A percentile compares a stretch with the other conserved stretches of the same genome.
Conservation (phyloP, 2,329 filamentous ascomycete genomes). For the Alternaria burnsii region DNA sequence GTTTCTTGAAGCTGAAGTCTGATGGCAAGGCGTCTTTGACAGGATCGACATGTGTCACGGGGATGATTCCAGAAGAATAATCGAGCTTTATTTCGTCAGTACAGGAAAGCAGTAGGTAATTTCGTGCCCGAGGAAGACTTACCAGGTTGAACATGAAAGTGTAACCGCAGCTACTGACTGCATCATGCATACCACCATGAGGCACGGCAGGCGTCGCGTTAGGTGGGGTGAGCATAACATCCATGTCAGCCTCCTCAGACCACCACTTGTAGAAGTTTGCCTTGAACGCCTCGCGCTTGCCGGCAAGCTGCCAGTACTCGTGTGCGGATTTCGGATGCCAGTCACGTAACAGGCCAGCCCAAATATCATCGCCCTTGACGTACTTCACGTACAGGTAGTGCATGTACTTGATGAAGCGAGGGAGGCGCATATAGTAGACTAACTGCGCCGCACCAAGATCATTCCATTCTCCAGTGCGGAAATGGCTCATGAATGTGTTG, state of each 20-base stretch:
- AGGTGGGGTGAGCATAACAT: constrained; percentile 82
- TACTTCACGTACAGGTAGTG: constrained; percentile 93
- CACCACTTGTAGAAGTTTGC: constrained; percentile 86
- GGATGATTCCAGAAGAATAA: constrained; percentile 83
- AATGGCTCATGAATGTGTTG: constrained; percentile 78
- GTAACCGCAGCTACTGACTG: constrained; percentile 87
- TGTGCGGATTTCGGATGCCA: constrained; percentile 78
- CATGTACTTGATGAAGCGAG: constrained; percentile 78
- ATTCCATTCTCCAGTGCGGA: constrained; percentile 79
- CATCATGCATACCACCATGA: constrained; percentile 85
- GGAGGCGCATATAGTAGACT: constrained; percentile 75
- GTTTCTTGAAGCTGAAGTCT: constrained; percentile 66
- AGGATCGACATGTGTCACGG: constrained; percentile 84
- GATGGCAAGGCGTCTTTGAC: constrained; percentile 70
- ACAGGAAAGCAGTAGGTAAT: neutral
- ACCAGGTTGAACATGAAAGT: constrained; percentile 92
- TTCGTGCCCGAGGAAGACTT: constrained; percentile 45
- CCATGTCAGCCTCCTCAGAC: constrained; percentile 71
- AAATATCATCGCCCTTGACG: constrained; percentile 75
- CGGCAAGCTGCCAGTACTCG: constrained; percentile 84
- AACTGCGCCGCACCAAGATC: constrained; percentile 81
- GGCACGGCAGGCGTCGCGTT: constrained; percentile 91
- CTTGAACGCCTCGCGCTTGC: constrained; percentile 79
- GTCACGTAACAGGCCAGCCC: constrained; percentile 77
- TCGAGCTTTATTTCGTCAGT: constrained; percentile 68